Evolutionary conservation across 805 yeast species (phyloP).

Genomic region (Candida suzukii): DNA sequence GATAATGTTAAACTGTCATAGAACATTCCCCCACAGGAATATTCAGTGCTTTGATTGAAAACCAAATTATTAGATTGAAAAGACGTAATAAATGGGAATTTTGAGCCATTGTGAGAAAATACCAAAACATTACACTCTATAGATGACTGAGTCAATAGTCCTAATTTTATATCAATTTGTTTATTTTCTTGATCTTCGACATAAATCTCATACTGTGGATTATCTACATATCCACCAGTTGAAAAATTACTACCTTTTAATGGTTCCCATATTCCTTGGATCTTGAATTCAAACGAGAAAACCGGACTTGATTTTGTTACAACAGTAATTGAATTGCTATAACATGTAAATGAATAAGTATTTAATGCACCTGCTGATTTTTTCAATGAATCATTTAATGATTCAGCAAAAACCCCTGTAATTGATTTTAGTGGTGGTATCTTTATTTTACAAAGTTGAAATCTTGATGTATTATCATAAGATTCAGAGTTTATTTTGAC

Average conservation of each 20-base stretch:
- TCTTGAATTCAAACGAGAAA: conserved; percentile 13
- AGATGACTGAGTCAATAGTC: conserved; percentile 17
- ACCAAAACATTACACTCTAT: conserved; percentile 34
- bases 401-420: conserved; percentile 9
- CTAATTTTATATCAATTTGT: conserved; percentile 4
- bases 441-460: conserved; percentile 17
- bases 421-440: conserved; percentile 12
- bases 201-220: conserved; percentile 46
- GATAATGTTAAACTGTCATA: conserved; percentile 15
- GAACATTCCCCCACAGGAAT: conserved; percentile 20
- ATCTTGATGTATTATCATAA: conserved; percentile 23
- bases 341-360: conserved; percentile 9
- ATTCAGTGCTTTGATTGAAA: conserved; percentile 23
- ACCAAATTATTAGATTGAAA: conserved; percentile 26
- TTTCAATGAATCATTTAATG: background rate
- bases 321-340: conserved; percentile 6
- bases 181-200: conserved; percentile 19
- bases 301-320: conserved; percentile 24
- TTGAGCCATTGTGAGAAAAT: conserved; percentile 30
- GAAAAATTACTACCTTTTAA: conserved; percentile 52
- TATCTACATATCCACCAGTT: conserved; percentile 35
- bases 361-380: background rate
- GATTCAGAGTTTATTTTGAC: conserved; percentile 9
- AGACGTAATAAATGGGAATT: conserved; percentile 15
- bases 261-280: conserved; percentile 39